phyloP scores from a whole-genome alignment of 345 rosid genomes.

The Arabidopsis arenosa region DNA sequence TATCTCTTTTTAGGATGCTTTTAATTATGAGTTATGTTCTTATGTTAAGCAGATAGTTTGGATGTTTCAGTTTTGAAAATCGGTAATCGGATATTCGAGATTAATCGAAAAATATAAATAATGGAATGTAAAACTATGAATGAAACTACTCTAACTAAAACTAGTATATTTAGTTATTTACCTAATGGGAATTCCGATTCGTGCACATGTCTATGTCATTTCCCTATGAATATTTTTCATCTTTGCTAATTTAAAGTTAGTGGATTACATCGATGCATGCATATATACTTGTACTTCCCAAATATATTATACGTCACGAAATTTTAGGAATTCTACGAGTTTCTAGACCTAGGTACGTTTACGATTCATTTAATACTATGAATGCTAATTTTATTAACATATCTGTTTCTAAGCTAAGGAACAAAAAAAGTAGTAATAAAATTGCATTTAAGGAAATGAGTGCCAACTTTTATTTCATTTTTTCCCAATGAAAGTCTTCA shows the following conservation, averaged over 20 bases:
- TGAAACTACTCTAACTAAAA: neutral
- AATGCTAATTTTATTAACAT: neutral
- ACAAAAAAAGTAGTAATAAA: neutral
- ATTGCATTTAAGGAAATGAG: constrained; percentile 21
- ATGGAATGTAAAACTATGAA: neutral
- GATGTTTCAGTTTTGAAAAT: neutral
- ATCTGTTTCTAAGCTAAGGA: neutral
- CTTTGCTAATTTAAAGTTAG: constrained; percentile 24
- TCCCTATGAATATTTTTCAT: constrained; percentile 1
- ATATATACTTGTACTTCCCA: constrained; percentile 32
- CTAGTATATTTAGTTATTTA: constrained; percentile 1
- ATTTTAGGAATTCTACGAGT: constrained; percentile 19
- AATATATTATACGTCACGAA: constrained; percentile 8
- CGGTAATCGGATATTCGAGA: too few species aligned
- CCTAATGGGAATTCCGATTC: constrained; percentile 17
- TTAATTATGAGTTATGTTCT: neutral
- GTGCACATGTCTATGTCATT: constrained; percentile 26
- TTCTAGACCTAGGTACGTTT: constrained; percentile 28
- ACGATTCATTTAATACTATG: neutral
- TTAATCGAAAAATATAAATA: neutral
- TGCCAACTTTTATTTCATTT: constrained; percentile 2
- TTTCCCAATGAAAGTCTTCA: constrained; percentile 7
- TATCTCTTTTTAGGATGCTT: neutral
- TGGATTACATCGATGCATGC: constrained; percentile 45
- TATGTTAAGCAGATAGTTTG: neutral